Conservation (phyloP, 2,329 filamentous ascomycete genomes). For the Annulohypoxylon truncatum region DNA sequence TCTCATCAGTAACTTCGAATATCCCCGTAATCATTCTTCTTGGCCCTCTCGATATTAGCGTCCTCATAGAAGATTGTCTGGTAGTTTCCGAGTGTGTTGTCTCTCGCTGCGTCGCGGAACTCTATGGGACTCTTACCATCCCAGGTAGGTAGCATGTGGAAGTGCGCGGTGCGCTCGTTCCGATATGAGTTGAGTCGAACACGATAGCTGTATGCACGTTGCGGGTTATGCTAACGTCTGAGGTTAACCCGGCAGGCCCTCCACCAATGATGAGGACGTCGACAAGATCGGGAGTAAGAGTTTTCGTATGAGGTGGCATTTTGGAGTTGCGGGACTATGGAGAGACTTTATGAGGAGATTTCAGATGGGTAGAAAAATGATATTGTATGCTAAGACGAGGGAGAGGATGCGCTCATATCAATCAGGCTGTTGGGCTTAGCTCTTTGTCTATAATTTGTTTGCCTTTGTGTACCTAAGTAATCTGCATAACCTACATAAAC, state of each 20-base stretch:
- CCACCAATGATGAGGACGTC: background rate
- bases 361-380: background rate
- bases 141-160: constrained; percentile 33
- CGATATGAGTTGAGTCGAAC: constrained; percentile 26
- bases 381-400: no score
- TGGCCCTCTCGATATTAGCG: constrained; percentile 13
- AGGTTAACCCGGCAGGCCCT: background rate
- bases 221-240: background rate
- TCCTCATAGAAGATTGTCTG: constrained; percentile 13
- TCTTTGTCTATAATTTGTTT: background rate
- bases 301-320: background rate
- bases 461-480: background rate
- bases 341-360: background rate
- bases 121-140: constrained; percentile 21
- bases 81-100: constrained; percentile 8
- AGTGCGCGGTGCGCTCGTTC: constrained; percentile 7
- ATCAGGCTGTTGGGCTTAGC: background rate
- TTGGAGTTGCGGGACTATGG: background rate
- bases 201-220: background rate
- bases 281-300: background rate
- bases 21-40: constrained; percentile 6
- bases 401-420: no score
- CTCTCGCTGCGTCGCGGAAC: constrained; percentile 7
- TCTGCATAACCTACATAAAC: background rate
- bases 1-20: constrained; percentile 51